Evolutionary conservation across 441 rosid genomes (phyloP).

Genomic region (Bruguiera hainesii): DNA sequence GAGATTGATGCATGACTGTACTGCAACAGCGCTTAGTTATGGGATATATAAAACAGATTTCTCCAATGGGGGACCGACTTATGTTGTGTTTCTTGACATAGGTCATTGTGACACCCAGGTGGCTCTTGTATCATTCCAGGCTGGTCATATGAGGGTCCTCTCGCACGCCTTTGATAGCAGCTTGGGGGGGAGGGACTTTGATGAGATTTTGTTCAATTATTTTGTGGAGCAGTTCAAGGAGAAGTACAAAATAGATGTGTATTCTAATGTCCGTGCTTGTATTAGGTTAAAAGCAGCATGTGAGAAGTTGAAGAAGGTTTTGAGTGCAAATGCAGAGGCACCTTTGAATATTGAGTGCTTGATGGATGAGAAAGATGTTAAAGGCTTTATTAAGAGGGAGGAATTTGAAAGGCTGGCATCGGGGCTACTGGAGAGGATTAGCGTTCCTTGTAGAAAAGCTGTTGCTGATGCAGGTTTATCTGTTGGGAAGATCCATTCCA

Average conservation of each 20-base stretch:
- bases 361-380: slow-evolving; percentile 97
- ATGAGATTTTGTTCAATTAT: slow-evolving; percentile 66
- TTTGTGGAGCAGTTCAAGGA: slow-evolving; percentile 79
- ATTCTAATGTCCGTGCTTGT: slow-evolving; percentile 66
- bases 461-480: slow-evolving; percentile 42
- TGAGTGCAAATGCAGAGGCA: slow-evolving; percentile 96
- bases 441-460: slow-evolving; percentile 48
- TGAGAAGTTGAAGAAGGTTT: slow-evolving; percentile 90
- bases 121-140: slow-evolving; percentile 57
- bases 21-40: slow-evolving; percentile 91
- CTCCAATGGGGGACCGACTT: slow-evolving; percentile 44
- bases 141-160: slow-evolving; percentile 67
- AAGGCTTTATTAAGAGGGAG: slow-evolving; percentile 83
- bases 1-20: slow-evolving; percentile 91
- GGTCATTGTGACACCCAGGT: slow-evolving; percentile 94
- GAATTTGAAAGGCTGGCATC: slow-evolving; percentile 63
- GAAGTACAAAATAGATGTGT: slow-evolving; percentile 72
- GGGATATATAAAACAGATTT: slow-evolving; percentile 91
- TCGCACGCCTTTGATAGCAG: slow-evolving; percentile 79
- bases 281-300: slow-evolving; percentile 79
- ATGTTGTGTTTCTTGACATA: slow-evolving; percentile 71
- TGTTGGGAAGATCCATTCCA: slow-evolving; percentile 36
- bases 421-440: slow-evolving; percentile 37
- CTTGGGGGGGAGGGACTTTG: slow-evolving; percentile 94
- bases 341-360: slow-evolving; percentile 84